These are phyloP conservation scores for Populus hybrid DNA, from an alignment of 441 rosid genomes.

Conservation along the genomic window DNA sequence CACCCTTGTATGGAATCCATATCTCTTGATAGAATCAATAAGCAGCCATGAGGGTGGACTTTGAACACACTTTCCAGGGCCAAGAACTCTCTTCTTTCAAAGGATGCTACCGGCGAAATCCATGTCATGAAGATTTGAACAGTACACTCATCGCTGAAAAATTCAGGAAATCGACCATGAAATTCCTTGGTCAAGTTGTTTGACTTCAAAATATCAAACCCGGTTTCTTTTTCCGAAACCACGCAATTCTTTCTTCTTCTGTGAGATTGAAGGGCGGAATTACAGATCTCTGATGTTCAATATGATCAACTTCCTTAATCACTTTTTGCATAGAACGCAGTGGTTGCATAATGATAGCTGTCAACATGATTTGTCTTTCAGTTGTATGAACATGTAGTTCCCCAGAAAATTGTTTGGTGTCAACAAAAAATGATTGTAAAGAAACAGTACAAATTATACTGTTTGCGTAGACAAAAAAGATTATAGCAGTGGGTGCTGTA, in stretches of 20 bases:
- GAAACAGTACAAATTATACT: slow-evolving; percentile 26
- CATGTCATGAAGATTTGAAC: slow-evolving; percentile 75
- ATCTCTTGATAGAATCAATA: slow-evolving; percentile 59
- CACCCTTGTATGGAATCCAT: slow-evolving; percentile 51
- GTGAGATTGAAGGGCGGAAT: slow-evolving; percentile 44
- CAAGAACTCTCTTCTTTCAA: slow-evolving; percentile 49
- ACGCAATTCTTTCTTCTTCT: slow-evolving; percentile 42
- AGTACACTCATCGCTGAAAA: slow-evolving; percentile 45
- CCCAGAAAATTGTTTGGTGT: slow-evolving; percentile 1
- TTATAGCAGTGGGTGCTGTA: slow-evolving; percentile 27
- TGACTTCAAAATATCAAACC: slow-evolving; percentile 50
- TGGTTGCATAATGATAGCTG: slow-evolving; percentile 15
- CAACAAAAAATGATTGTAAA: slow-evolving; percentile 17
- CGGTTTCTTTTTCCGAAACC: slow-evolving; percentile 39
- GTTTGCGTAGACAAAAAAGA: slow-evolving; percentile 41
- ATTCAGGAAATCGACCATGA: slow-evolving; percentile 43
- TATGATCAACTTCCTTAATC: slow-evolving; percentile 8
- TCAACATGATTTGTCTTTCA: slow-evolving; percentile 15
- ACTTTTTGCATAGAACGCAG: slow-evolving; percentile 26
- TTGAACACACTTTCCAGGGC: slow-evolving; percentile 60
- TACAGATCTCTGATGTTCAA: slow-evolving; percentile 20
- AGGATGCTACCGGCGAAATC: slow-evolving; percentile 55
- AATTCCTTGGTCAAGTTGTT: slow-evolving; percentile 41
- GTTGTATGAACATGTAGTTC: slow-evolving; percentile 15
- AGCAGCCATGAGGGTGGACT: slow-evolving; percentile 49